Conservation (phyloP, 2,329 filamentous ascomycete species). For the Sporothrix humicola region DNA sequence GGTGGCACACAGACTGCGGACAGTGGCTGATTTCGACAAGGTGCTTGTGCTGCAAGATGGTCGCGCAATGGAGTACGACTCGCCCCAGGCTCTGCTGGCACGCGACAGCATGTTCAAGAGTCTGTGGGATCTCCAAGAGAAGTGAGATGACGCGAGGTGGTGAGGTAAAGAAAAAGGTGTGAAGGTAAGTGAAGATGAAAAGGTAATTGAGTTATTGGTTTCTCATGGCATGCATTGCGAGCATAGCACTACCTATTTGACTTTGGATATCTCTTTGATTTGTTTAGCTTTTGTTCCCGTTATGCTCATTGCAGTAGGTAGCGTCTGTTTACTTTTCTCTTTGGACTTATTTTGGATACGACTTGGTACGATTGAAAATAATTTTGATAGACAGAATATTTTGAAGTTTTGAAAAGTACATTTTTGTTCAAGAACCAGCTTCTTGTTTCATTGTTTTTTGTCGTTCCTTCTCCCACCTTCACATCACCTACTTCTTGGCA, state of each 20-base stretch:
- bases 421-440: no score
- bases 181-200: no score
- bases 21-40: conserved; percentile 57
- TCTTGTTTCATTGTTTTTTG: not conserved
- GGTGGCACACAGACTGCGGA: conserved; percentile 48
- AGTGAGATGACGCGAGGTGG: not conserved
- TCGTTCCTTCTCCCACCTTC: not conserved
- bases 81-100: conserved; percentile 29
- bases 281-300: not conserved
- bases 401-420: not conserved
- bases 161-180: not conserved
- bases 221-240: not conserved
- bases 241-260: not conserved
- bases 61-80: conserved; percentile 44
- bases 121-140: conserved; percentile 28
- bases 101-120: conserved; percentile 30
- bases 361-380: not conserved
- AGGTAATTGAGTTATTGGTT: no score
- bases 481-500: conserved; percentile 28
- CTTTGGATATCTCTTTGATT: not conserved
- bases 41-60: conserved; percentile 54
- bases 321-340: not conserved
- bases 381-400: no score
- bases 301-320: not conserved
- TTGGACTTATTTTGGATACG: not conserved